Conservation (phyloP, 164 flowering plant genomes). For the Litsea cubeba region DNA sequence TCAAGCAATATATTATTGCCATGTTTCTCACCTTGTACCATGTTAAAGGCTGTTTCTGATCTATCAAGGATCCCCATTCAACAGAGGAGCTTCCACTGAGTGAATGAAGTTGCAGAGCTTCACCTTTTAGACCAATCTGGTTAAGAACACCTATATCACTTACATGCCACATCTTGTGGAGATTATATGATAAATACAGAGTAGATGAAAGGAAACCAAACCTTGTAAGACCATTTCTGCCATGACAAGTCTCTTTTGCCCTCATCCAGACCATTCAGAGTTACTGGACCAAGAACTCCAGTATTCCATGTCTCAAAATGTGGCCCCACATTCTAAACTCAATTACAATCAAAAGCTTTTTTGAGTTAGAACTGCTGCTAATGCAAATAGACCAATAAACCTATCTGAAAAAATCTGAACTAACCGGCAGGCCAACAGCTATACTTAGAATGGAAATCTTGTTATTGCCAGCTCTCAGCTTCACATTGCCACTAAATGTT, state of each 20-base stretch:
- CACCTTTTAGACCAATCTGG: conserved; percentile 90
- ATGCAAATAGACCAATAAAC: not conserved
- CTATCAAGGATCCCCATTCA: conserved; percentile 71
- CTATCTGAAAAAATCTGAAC: conserved; percentile 23
- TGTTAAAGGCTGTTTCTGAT: conserved; percentile 64
- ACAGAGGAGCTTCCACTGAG: conserved; percentile 70
- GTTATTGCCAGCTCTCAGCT: conserved; percentile 70
- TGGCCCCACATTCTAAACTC: conserved; percentile 68
- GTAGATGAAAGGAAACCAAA: conserved; percentile 16
- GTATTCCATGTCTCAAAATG: conserved; percentile 92
- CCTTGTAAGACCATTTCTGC: conserved; percentile 97
- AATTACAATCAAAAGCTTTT: not conserved
- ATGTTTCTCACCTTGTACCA: conserved; percentile 81
- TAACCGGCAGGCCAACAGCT: conserved; percentile 89
- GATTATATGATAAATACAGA: not conserved
- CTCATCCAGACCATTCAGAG: conserved; percentile 67
- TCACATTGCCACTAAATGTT: conserved; percentile 49
- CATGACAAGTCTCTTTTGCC: conserved; percentile 73
- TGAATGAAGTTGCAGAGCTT: conserved; percentile 61
- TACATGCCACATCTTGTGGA: not conserved
- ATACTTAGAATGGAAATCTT: conserved; percentile 74
- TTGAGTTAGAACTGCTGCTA: not conserved
- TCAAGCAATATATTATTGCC: too few relatives aligned
- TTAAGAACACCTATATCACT: not conserved
- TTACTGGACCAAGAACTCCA: conserved; percentile 96